phyloP scores from a whole-genome alignment of 2,329 filamentous ascomycete genomes.

The Penicillium concentricum region DNA sequence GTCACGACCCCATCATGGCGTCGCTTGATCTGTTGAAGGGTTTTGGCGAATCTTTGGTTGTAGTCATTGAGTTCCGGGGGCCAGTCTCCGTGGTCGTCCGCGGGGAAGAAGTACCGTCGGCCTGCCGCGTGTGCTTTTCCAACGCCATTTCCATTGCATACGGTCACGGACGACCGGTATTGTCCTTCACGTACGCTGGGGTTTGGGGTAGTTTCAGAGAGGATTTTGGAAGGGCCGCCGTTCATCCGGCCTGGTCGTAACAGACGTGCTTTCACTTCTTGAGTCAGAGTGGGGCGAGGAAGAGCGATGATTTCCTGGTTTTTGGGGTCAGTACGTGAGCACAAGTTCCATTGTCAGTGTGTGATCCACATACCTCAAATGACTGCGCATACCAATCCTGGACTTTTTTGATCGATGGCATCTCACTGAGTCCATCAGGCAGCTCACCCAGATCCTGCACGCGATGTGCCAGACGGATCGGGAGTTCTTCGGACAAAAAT shows the following conservation, averaged over 20 bases:
- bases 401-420: slow-evolving; percentile 93
- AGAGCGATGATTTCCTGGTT: slow-evolving; percentile 81
- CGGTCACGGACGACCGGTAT: slow-evolving; percentile 57
- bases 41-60: slow-evolving; percentile 86
- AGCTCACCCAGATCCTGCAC: slow-evolving; percentile 91
- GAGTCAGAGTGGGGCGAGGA: slow-evolving; percentile 70
- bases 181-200: slow-evolving; percentile 84
- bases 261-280: slow-evolving; percentile 76
- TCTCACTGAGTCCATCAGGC: slow-evolving; percentile 93
- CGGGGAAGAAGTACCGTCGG: slow-evolving; percentile 84
- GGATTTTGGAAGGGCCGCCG: slow-evolving; percentile 62
- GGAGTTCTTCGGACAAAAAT: slow-evolving; percentile 96
- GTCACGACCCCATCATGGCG: slow-evolving; percentile 96
- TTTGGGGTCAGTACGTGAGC: slow-evolving; percentile 18
- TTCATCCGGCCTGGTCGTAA: slow-evolving; percentile 52
- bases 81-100: slow-evolving; percentile 87
- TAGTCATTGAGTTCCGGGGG: slow-evolving; percentile 91
- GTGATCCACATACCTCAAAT: slow-evolving; percentile 71
- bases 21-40: slow-evolving; percentile 89
- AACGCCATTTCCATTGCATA: slow-evolving; percentile 50
- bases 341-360: neutral
- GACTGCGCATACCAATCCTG: slow-evolving; percentile 99
- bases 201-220: slow-evolving; percentile 83
- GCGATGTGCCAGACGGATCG: slow-evolving; percentile 92
- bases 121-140: slow-evolving; percentile 49